Base-by-base conservation (phyloP, 225 moss, liverwort and hornwort species). In the Antitrichia curtipendula region DNA sequence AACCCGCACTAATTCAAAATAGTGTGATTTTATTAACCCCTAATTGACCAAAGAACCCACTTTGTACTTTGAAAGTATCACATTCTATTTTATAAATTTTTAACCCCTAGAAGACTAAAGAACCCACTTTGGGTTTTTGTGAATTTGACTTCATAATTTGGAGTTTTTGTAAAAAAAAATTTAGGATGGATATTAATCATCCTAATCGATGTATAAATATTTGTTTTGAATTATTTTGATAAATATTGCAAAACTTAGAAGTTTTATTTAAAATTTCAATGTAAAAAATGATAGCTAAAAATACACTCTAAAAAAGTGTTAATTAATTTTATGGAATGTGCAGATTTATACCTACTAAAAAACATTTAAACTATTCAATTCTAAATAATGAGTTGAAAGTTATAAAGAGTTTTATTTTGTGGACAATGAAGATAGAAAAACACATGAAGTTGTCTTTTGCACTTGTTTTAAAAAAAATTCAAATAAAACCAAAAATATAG, bases 201-300 rank as follows among this genome's bases (percentile, higher is more conserved):
- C 7, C 4, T 68, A 68, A 2, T 38, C 4, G 38, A 40, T 2
- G 4, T 22, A 7, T 13, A 3, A 40, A 40, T 7, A 23, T 68
- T 68, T 40, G 7, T 13, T 38, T 23, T 0, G 1, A 0, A 0
- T 40, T 23, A 38, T 13, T 23, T 0, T 0, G 0, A 38, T 23
- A 38, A 68, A 38, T 68, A 22, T 23, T 40, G 7, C 4, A 22
- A 38, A 38, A 68, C 0, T 40, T 68, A 38, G 0, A 22, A 38
- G 23, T 11, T 22, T 38, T 38, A 40, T 23, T 13, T 50, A 15
- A 50, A 2, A 13, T 38, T 40, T 40, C 8, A 23, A 40, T 68
- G 24, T 24, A 7, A 68, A 23, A 24, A 31, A 0, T 4, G 4
- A 1, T 15, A 29, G 29, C 66, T n/a, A 70, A 71, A 27, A 27